Conservation (phyloP, 257 asterid species). For the Przewalskia tangutica region DNA sequence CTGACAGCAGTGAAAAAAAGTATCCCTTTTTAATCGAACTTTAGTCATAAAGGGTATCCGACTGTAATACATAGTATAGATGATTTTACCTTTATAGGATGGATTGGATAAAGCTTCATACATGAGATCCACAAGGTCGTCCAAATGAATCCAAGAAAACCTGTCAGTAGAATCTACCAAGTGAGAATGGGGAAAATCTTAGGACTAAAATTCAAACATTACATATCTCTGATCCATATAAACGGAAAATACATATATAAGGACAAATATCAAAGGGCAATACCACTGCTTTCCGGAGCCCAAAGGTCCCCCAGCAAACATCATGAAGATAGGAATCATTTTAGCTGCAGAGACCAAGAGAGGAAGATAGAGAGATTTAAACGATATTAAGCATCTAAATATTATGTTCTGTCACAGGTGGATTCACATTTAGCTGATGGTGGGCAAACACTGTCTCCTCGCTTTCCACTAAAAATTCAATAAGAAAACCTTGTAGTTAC, state of each 20-base stretch:
- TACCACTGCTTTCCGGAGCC: constrained; percentile 96
- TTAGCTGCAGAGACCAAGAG: constrained; percentile 45
- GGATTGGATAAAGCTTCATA: constrained; percentile 78
- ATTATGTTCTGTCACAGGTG: neutral
- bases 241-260: neutral
- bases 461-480: neutral
- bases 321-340: constrained; percentile 84
- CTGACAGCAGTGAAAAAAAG: neutral
- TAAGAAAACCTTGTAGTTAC: neutral
- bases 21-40: neutral
- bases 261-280: neutral
- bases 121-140: constrained; percentile 67
- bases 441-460: neutral
- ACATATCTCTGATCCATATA: neutral
- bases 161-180: constrained; percentile 21
- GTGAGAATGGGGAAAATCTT: neutral
- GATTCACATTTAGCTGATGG: neutral
- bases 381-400: neutral
- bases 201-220: neutral
- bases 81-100: constrained; percentile 51
- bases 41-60: neutral
- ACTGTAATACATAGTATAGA: neutral
- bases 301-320: constrained; percentile 98
- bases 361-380: neutral
- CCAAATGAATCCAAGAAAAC: constrained; percentile 97